These are phyloP conservation scores for Metarhizium humberi DNA, from an alignment of 2,329 filamentous ascomycete genomes.

Conservation along the genomic window DNA sequence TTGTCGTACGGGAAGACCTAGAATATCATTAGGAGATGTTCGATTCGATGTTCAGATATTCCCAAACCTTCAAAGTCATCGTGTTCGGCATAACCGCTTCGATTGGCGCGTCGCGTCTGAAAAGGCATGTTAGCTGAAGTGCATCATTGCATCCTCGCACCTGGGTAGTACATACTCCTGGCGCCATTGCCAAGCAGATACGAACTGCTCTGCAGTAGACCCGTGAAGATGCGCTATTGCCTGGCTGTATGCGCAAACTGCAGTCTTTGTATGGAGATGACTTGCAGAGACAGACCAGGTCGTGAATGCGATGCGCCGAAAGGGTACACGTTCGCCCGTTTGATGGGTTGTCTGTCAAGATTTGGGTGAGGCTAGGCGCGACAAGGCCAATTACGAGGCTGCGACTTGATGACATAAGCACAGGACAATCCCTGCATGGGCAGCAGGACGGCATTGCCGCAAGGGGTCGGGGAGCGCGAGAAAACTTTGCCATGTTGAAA, in stretches of 20 bases:
- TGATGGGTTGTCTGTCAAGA: neutral
- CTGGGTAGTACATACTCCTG: slow-evolving; percentile 22
- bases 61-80: slow-evolving; percentile 49
- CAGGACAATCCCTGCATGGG: neutral
- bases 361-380: neutral
- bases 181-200: slow-evolving; percentile 24
- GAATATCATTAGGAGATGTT: slow-evolving; percentile 16
- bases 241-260: neutral
- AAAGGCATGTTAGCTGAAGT: slow-evolving; percentile 10
- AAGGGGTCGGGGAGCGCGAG: too few species aligned
- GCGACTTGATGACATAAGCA: slow-evolving; percentile 5
- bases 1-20: slow-evolving; percentile 81
- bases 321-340: neutral
- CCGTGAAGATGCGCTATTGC: neutral
- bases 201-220: neutral
- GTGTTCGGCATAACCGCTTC: slow-evolving; percentile 47
- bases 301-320: neutral
- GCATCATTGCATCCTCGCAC: neutral
- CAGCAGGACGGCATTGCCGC: neutral
- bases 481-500: too few species aligned
- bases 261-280: neutral
- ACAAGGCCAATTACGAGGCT: slow-evolving; percentile 3
- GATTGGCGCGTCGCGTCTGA: slow-evolving; percentile 47
- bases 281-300: neutral
- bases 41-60: too few species aligned